phyloP scores from a whole-genome alignment of 352 stramenopile genomes.

The Phytopythium delawarense region DNA sequence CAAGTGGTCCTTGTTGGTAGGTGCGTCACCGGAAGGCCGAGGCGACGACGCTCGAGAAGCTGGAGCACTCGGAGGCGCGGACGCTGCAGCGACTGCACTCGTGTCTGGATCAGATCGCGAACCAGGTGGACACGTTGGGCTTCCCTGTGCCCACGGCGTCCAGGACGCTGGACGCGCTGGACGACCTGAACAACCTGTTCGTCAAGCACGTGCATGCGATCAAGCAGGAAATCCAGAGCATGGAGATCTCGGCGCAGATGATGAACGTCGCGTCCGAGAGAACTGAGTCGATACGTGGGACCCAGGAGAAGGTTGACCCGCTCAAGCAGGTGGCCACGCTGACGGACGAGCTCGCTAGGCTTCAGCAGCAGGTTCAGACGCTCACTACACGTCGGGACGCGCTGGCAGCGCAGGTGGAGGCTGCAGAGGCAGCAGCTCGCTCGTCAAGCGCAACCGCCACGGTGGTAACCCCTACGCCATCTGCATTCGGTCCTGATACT shows the following conservation, averaged over 20 bases:
- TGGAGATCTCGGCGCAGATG: conserved; percentile 67
- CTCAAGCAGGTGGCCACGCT: conserved; percentile 27
- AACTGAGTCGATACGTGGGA: conserved; percentile 5
- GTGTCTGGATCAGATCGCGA: conserved; percentile 34
- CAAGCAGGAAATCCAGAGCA: conserved; percentile 65
- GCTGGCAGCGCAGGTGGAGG: conserved; percentile 18
- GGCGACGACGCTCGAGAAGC: conserved; percentile 15
- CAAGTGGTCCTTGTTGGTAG: conserved; percentile 2
- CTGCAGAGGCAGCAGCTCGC: conserved; percentile 2
- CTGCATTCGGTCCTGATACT: neutral
- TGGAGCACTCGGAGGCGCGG: conserved; percentile 31
- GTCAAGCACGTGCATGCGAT: conserved; percentile 38
- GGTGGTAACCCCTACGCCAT: neutral
- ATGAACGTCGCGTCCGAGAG: conserved; percentile 40
- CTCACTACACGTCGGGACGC: conserved; percentile 19
- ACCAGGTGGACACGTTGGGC: conserved; percentile 43
- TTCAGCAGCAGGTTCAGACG: conserved; percentile 40
- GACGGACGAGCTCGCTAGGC: conserved; percentile 38
- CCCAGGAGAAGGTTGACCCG: conserved; percentile 14
- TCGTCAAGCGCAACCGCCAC: neutral
- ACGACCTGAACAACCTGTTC: conserved; percentile 56
- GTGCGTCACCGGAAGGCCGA: conserved; percentile 34
- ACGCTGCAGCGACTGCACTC: conserved; percentile 37
- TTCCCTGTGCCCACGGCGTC: conserved; percentile 39
- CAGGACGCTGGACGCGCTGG: conserved; percentile 40